Conservation (phyloP, 2,329 filamentous ascomycete genomes). For the Talaromyces sp. region DNA sequence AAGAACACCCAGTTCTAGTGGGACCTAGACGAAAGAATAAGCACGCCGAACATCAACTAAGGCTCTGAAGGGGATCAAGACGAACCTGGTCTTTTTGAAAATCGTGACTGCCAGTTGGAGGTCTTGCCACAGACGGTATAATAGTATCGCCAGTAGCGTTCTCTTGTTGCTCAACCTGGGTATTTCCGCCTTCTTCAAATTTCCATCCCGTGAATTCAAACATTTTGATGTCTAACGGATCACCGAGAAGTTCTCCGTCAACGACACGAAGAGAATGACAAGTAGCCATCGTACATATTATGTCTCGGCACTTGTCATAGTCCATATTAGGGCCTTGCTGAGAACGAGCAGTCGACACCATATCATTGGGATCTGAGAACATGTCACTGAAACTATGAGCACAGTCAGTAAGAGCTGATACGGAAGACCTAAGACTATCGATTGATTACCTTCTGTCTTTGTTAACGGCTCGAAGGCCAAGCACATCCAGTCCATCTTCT, state of each 20-base stretch:
- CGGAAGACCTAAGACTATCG: neutral
- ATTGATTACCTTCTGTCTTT: conserved; percentile 47
- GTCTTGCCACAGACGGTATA: conserved; percentile 78
- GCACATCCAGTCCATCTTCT: conserved; percentile 89
- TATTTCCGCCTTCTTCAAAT: conserved; percentile 77
- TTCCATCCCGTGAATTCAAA: conserved; percentile 94
- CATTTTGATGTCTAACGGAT: conserved; percentile 96
- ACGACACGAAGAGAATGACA: conserved; percentile 88
- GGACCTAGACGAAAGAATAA: conserved; percentile 28
- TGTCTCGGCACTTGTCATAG: conserved; percentile 63
- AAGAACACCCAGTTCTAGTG: conserved; percentile 83
- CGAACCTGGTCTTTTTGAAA: conserved; percentile 16
- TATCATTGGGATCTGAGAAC: conserved; percentile 60
- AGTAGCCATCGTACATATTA: conserved; percentile 92
- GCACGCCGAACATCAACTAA: neutral
- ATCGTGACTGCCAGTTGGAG: conserved; percentile 61
- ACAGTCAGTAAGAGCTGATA: conserved; percentile 19
- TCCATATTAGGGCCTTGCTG: conserved; percentile 60
- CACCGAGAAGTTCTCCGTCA: conserved; percentile 84
- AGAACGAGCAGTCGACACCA: conserved; percentile 55
- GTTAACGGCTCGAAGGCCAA: conserved; percentile 79
- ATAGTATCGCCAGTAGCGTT: conserved; percentile 73
- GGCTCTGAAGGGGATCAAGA: neutral
- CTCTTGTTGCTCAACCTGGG: conserved; percentile 56
- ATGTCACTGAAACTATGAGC: conserved; percentile 67